phyloP scores from a whole-genome alignment of 352 stramenopile genomes.

The Phytopythium mirpurense region DNA sequence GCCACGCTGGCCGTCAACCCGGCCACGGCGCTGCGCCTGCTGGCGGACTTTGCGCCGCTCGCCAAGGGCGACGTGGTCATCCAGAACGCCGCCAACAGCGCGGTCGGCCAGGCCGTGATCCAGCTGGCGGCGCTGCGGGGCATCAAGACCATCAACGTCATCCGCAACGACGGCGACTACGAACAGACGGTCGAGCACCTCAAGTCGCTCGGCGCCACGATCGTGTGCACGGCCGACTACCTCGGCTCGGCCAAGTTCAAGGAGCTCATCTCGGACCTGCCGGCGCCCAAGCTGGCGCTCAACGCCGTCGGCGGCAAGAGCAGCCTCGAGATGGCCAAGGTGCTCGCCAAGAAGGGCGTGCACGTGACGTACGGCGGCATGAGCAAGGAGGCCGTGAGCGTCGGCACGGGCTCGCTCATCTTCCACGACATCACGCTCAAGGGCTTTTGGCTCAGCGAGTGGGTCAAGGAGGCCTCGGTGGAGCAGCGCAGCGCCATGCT shows the following conservation, averaged over 20 bases:
- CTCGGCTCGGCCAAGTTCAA: conserved; percentile 78
- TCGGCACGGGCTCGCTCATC: conserved; percentile 70
- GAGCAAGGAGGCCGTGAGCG: conserved; percentile 62
- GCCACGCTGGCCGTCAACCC: conserved; percentile 81
- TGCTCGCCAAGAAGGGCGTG: conserved; percentile 67
- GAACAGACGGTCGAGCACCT: conserved; percentile 68
- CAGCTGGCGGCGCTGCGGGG: conserved; percentile 83
- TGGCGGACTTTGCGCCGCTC: conserved; percentile 81
- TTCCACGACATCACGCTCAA: conserved; percentile 88
- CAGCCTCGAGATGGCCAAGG: conserved; percentile 62
- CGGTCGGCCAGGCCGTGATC: conserved; percentile 85
- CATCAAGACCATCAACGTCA: conserved; percentile 90
- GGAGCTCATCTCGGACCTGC: conserved; percentile 75
- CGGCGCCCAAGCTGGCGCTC: conserved; percentile 78
- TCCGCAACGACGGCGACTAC: conserved; percentile 81
- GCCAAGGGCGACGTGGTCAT: conserved; percentile 82
- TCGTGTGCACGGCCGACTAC: conserved; percentile 76
- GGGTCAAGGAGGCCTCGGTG: conserved; percentile 57
- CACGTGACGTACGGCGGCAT: conserved; percentile 82
- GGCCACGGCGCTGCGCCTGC: conserved; percentile 79
- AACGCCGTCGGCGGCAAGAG: conserved; percentile 78
- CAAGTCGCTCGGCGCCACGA: conserved; percentile 69
- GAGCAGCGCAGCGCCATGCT: conserved; percentile 69
- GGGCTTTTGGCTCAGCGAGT: conserved; percentile 85
- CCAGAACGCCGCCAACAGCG: conserved; percentile 88